Conservation (phyloP, 257 asterid genomes). For the Nicotiana sylvestris region DNA sequence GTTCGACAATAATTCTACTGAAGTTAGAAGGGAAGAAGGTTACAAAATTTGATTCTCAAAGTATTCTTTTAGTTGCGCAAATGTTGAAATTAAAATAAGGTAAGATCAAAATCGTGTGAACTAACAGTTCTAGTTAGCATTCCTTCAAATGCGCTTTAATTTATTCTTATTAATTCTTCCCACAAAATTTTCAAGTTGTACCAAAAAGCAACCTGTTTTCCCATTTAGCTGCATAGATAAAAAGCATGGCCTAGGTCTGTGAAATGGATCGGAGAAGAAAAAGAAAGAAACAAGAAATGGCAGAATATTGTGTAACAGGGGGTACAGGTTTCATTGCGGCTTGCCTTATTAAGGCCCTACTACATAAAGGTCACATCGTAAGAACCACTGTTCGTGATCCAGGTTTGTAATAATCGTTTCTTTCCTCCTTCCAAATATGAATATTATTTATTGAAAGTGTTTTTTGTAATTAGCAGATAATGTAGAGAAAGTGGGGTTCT, state of each 20-base stretch:
- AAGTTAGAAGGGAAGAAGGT: too few species aligned
- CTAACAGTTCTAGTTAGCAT: neutral
- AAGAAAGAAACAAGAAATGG: slow-evolving; percentile 6
- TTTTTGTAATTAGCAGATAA: slow-evolving; percentile 34
- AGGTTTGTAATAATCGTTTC: slow-evolving; percentile 23
- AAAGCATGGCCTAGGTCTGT: neutral
- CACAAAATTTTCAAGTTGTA: neutral
- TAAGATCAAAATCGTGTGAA: neutral
- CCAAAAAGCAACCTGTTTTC: neutral
- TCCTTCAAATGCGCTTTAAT: neutral
- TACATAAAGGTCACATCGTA: slow-evolving; percentile 61
- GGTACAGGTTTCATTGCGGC: slow-evolving; percentile 90
- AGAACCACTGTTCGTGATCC: slow-evolving; percentile 85
- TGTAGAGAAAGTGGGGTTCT: slow-evolving; percentile 52
- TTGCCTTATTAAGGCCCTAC: slow-evolving; percentile 60
- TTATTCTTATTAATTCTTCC: neutral
- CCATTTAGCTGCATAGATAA: neutral
- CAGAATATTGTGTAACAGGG: slow-evolving; percentile 79
- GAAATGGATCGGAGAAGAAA: too few species aligned
- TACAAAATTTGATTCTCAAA: too few species aligned
- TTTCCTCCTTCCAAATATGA: neutral
- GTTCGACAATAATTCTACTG: too few species aligned
- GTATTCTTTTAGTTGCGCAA: neutral
- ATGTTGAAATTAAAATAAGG: neutral
- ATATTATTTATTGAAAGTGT: neutral